Base-by-base conservation (phyloP, 345 rosid species). In the Euphorbia peplus region DNA sequence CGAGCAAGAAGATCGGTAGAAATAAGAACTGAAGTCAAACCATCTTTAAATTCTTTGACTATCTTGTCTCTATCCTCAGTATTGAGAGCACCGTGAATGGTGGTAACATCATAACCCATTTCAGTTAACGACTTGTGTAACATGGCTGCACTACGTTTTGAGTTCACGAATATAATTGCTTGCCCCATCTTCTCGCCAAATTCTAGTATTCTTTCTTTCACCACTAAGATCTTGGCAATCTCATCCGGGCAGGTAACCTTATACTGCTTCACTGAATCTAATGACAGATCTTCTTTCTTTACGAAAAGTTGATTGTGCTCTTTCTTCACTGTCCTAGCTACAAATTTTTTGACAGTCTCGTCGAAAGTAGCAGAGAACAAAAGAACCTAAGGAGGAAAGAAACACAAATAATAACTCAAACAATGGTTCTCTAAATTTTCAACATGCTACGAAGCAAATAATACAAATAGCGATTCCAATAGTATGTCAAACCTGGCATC, bases 321-420 rank as follows among this genome's bases (percentile, higher is more conserved):
- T 67, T 67, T 37, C 63, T 80, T 85, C 11, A 90, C 84, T 26
- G 71, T 68, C 77, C 78, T 86, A 22, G 76, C 68, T 13, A 90
- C 95, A 78, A 91, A 95, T 67, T 90, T 82, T 82, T 85, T 95
- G 68, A 95, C 99, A 2, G 71, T 67, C 53, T 95, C 98, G 16
- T 82, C 86, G 67, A 95, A 91, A 15, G 99, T 95, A 22, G 99
- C 98, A 66, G 99, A 95, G 76, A 95, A 91, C 24, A 95, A 82
- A 71, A 95, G 93, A 71, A 89, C 91, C 97, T 91, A 80, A 18
- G 55, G 62, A 65, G 8, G 58, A 30, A 55, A 21, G 55, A 50
- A 55, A 67, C 30, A 61, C 21, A 61, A 3, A 18, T 26, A 62
- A 41, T 66, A 51, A 28, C 60, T 12, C 48, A 44, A 44, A 44